Evolutionary conservation across 2,329 filamentous ascomycete genomes (phyloP).

Genomic region (Metarhizium humberi): DNA sequence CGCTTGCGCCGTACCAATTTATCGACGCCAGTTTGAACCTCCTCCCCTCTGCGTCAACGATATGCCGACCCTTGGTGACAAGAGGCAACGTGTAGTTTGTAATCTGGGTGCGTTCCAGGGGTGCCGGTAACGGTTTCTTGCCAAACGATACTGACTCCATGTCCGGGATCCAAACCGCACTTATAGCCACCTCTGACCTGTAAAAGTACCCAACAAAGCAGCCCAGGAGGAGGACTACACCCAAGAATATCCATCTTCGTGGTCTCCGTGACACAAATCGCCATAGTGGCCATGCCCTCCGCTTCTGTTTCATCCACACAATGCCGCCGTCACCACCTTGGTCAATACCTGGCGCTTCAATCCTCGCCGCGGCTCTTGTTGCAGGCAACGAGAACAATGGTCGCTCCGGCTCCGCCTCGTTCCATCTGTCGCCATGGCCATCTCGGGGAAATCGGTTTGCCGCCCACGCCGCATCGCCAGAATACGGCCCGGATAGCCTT

Average conservation of each 20-base stretch:
- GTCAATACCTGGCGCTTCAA: too few relatives aligned
- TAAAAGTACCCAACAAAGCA: constrained; percentile 25
- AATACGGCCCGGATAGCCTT: neutral
- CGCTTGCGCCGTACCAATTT: constrained; percentile 65
- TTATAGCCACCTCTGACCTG: constrained; percentile 33
- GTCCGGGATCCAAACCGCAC: constrained; percentile 41
- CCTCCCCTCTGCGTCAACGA: constrained; percentile 47
- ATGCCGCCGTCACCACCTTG: neutral
- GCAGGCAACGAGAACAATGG: too few relatives aligned
- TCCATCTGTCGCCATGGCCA: neutral
- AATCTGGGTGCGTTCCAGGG: constrained; percentile 33
- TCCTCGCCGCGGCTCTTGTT: too few relatives aligned
- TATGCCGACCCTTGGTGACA: constrained; percentile 47
- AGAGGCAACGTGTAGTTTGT: constrained; percentile 46
- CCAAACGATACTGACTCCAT: constrained; percentile 34
- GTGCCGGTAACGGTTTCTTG: constrained; percentile 36
- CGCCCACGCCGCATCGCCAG: constrained; percentile 1
- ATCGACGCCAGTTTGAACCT: constrained; percentile 55
- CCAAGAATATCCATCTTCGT: constrained; percentile 8
- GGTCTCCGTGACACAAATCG: neutral
- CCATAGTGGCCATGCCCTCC: neutral
- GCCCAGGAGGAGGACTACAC: constrained; percentile 18
- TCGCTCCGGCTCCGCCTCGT: too few relatives aligned
- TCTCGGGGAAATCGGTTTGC: neutral
- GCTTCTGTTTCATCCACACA: constrained; percentile 2